Evolutionary conservation across 2,329 filamentous ascomycete species (phyloP), one percentile per base, ranked within the genome.

Genomic region (Emergomyces africanus): DNA sequence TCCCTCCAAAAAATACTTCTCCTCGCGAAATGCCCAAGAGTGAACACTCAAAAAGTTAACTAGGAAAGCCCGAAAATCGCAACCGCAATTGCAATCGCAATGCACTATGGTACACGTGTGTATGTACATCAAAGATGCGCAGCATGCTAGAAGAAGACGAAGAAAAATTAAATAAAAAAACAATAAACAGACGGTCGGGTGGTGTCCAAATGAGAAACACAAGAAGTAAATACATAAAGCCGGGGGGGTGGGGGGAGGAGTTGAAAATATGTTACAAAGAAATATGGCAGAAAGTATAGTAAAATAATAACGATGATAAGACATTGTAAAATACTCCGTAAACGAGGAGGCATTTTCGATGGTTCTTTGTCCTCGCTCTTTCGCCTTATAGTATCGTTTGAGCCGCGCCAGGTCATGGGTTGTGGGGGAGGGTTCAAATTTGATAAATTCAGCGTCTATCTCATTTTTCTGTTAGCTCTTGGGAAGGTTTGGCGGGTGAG

Each of bases 271-370:
- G 30, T 20, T 18, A 28, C 15, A n/a, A 9, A 12, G 12, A 54
- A 33, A 15, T 35, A 54, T 14, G 10, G 15, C 8, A 35, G 14
- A 54, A 54, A 80, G 30, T 30, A 42, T 44, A n/a, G n/a, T n/a
- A 44, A 15, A 42, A 42, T 42, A 42, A 23, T 41, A n/a, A n/a
- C n/a, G n/a, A n/a, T n/a, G n/a, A 35, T 35, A 23, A n/a, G 14
- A 39, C 8, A 14, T 15, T 23, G 6, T 15, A 35, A 41, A n/a
- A 20, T 15, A 54, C 80, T 67, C 0, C 73, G 72, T 0, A 63
- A 41, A 41, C 2, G 39, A 10, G 39, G 14, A 14, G 14, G 39
- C 10, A 2, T 37, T 14, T 37, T 15, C 1, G 10, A 37, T 15
- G 6, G 33, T 5, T 35, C 10, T 9, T 35, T 35, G 8, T 35